Base-by-base conservation (phyloP, 805 yeast species). In the Torulaspora microellipsoides region DNA sequence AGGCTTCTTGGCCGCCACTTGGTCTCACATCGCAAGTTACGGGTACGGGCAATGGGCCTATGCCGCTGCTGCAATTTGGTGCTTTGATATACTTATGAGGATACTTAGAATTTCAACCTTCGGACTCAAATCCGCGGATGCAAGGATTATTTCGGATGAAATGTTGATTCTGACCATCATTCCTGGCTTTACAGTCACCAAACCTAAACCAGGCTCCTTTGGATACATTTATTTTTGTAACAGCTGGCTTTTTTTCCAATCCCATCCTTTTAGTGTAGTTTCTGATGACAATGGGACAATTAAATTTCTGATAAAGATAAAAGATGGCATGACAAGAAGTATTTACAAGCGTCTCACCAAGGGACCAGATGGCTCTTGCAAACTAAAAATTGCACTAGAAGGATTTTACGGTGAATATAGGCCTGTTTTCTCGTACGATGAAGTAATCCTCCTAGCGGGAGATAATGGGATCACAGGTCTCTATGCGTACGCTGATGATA, bases 191-290 rank as follows among this genome's bases (percentile, higher is more conserved):
- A 41, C 31, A 29, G 56, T 69, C 2, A 55, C 56, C 34, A 60
- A 65, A 42, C 83, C 87, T 14, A 55, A 56, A 4, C 82, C 88
- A 2, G 84, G 86, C 25, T 68, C 75, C 12, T 78, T 66, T 58
- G 78, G 73, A 1, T 83, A 69, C 54, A 62, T 85, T 31, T 74
- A 81, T 62, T 79, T 83, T 59, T 55, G 54, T 41, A 55, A 54
- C 30, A 47, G 55, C n/a, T 43, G 46, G 47, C 44, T 40, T 35
- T 56, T 35, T 46, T 57, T 58, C 45, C 87, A 83, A 59, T 76
- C 83, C 3, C 89, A 84, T 59, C 91, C 91, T 3, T 83, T 85
- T 64, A 81, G 90, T 1, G 61, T 77, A 5, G 65, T 76, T 39
- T 64, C 75, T 3, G 60, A 60, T 7, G 51, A 41, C 37, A 48